These are phyloP conservation scores for Anisodus tanguticus DNA, from an alignment of 257 asterid genomes.

Conservation along the genomic window DNA sequence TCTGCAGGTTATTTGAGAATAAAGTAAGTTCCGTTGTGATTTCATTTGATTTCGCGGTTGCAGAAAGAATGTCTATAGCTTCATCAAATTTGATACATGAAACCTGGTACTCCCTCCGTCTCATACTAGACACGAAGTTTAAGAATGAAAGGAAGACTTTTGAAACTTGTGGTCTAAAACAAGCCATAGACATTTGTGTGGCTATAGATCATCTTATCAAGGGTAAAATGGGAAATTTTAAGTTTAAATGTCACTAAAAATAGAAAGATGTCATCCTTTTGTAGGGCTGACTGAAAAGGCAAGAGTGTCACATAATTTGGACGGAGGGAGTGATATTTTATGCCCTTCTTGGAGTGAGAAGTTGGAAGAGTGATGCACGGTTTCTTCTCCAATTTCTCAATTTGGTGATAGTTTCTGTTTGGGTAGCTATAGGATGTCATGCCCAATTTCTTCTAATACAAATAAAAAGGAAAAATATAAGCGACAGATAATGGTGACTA, in stretches of 20 bases:
- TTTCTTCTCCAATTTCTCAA: conserved; percentile 1
- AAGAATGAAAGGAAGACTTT: neutral
- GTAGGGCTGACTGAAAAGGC: neutral
- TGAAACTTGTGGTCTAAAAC: conserved; percentile 7
- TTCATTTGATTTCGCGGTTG: neutral
- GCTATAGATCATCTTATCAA: neutral
- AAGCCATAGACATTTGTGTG: neutral
- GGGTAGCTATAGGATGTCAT: neutral
- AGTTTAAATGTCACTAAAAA: neutral
- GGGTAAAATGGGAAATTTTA: neutral
- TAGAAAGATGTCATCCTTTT: neutral
- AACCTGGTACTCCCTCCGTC: conserved; percentile 3
- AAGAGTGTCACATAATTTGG: neutral
- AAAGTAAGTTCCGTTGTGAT: conserved; percentile 56
- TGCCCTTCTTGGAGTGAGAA: conserved; percentile 11
- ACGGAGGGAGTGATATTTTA: neutral
- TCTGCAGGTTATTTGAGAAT: conserved; percentile 84
- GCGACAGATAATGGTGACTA: neutral
- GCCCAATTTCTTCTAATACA: neutral
- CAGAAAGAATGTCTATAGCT: neutral
- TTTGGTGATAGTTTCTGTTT: conserved; percentile 19
- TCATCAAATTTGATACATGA: neutral
- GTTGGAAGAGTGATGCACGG: neutral
- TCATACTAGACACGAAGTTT: neutral
- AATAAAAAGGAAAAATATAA: neutral